phyloP scores from a whole-genome alignment of 2,329 filamentous ascomycete species.

The Teratosphaeria gauchensis region DNA sequence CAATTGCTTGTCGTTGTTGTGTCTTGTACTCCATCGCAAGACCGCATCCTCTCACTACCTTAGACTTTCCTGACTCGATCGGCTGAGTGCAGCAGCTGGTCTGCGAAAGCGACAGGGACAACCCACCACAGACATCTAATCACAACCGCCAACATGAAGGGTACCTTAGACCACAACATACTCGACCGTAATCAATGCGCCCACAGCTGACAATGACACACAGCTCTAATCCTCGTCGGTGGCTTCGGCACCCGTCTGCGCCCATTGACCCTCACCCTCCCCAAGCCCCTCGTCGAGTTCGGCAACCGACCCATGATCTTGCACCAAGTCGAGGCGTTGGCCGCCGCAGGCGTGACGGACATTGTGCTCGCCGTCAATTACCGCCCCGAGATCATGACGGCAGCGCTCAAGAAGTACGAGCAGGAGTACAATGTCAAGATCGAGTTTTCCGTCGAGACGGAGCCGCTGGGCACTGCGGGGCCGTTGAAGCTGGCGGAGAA shows the following conservation, averaged over 20 bases:
- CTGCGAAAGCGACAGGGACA: slow-evolving; percentile 3
- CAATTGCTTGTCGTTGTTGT: background rate
- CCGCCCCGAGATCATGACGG: slow-evolving; percentile 94
- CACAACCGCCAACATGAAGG: slow-evolving; percentile 31
- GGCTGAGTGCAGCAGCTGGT: slow-evolving; percentile 5
- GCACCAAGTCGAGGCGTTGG: slow-evolving; percentile 92
- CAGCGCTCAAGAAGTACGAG: slow-evolving; percentile 89
- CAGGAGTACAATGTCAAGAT: slow-evolving; percentile 88
- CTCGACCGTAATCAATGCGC: background rate
- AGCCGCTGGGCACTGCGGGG: slow-evolving; percentile 89
- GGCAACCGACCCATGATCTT: slow-evolving; percentile 99
- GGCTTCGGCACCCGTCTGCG: slow-evolving; percentile 97
- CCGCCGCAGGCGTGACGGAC: slow-evolving; percentile 87
- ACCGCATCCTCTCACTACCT: slow-evolving; percentile 9
- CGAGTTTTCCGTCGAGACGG: slow-evolving; percentile 91
- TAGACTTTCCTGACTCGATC: background rate
- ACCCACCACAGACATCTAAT: slow-evolving; percentile 3
- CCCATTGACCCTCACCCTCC: slow-evolving; percentile 90
- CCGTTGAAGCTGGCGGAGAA: slow-evolving; percentile 91
- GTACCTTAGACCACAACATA: slow-evolving; percentile 13
- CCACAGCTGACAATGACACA: slow-evolving; percentile 10
- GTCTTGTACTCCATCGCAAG: slow-evolving; percentile 29
- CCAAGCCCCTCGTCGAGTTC: slow-evolving; percentile 96
- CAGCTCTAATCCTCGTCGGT: slow-evolving; percentile 97
- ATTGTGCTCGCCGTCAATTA: slow-evolving; percentile 99